Evolutionary conservation across 108 stramenopile genomes (phyloP).

Genomic region (Chaetoceros tenuissimus): DNA sequence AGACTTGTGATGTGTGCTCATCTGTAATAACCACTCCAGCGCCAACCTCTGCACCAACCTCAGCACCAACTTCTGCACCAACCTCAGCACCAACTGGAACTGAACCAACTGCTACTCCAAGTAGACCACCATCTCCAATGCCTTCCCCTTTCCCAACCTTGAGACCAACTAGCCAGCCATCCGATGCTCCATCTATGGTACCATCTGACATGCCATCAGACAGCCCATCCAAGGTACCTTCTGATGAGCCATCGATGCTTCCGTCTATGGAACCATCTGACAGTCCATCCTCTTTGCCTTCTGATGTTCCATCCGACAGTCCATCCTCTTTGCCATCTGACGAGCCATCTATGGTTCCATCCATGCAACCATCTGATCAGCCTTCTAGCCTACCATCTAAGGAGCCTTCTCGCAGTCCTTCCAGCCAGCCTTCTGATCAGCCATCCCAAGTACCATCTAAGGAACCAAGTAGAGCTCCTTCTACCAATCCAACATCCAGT

Average conservation of each 20-base stretch:
- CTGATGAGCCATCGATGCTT: background rate
- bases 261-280: background rate
- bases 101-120: background rate
- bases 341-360: background rate
- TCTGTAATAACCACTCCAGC: background rate
- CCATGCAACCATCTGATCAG: background rate
- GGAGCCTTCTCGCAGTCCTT: background rate
- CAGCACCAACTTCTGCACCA: slow-evolving; percentile 11
- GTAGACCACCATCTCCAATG: background rate
- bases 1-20: background rate
- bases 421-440: background rate
- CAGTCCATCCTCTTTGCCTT: background rate
- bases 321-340: background rate
- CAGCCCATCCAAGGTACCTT: background rate
- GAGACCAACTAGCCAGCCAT: slow-evolving; percentile 9
- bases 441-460: slow-evolving; percentile 9
- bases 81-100: background rate
- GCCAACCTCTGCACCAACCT: slow-evolving; percentile 1
- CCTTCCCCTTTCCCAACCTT: slow-evolving; percentile 4
- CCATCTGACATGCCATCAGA: background rate
- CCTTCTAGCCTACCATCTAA: background rate
- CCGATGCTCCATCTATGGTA: slow-evolving; percentile 1
- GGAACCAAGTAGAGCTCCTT: slow-evolving; percentile 11
- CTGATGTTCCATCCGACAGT: background rate
- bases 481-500: background rate